A percentile compares a stretch with the other conserved stretches of the same genome.
Conservation (phyloP, 1,139 yeast species). For the Debaryomyces psychrophilus region DNA sequence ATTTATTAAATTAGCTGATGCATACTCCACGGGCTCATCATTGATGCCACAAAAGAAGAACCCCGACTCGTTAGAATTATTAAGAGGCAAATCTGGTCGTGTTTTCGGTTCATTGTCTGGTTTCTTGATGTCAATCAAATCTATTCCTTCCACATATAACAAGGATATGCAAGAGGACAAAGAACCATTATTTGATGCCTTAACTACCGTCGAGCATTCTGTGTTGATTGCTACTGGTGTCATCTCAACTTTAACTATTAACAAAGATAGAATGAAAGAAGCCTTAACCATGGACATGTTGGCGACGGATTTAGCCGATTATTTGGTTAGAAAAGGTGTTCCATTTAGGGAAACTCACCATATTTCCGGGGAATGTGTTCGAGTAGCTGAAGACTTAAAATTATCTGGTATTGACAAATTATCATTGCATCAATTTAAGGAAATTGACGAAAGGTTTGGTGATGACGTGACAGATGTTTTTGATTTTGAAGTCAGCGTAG, state of each 20-base stretch:
- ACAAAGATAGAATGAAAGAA: conserved; percentile 73
- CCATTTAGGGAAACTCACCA: conserved; percentile 99
- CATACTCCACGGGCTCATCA: conserved; percentile 97
- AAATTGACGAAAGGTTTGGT: conserved; percentile 77
- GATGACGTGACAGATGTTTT: conserved; percentile 82
- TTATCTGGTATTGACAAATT: conserved; percentile 83
- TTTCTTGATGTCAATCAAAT: conserved; percentile 91
- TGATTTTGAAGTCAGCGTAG: conserved; percentile 91
- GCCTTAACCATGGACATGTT: conserved; percentile 98
- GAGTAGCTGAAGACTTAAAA: conserved; percentile 77
- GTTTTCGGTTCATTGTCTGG: conserved; percentile 95
- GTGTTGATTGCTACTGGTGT: conserved; percentile 95
- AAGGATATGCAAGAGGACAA: conserved; percentile 99
- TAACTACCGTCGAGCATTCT: conserved; percentile 91
- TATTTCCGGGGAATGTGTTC: conserved; percentile 96
- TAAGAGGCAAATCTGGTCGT: conserved; percentile 97
- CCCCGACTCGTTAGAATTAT: conserved; percentile 91
- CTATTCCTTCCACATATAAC: conserved; percentile 95
- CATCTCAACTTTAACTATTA: conserved; percentile 76
- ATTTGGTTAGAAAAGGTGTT: conserved; percentile 94
- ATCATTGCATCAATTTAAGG: conserved; percentile 72
- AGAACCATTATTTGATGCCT: conserved; percentile 92
- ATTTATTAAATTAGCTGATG: conserved; percentile 89
- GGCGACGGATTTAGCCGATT: conserved; percentile 98
- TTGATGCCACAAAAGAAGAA: conserved; percentile 99